Evolutionary conservation across 2,329 filamentous ascomycete genomes (phyloP), one percentile per base, ranked within the genome.

Genomic region (Monosporascus sp.): DNA sequence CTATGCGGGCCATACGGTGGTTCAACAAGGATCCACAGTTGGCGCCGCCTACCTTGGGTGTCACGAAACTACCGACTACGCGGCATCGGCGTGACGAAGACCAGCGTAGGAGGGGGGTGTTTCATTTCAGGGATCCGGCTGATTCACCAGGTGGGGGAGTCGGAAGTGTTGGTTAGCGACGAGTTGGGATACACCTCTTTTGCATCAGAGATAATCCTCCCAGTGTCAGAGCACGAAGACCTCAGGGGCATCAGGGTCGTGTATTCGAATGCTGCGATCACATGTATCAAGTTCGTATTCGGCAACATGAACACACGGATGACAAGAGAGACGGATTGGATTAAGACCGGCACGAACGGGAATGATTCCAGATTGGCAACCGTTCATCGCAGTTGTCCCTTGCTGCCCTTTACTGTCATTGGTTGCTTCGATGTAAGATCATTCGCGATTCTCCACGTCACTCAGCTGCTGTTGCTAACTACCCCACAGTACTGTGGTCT

Each of bases 381-480:
- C 37, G 22, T 31, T 38, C 14, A 16, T 5, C 37, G 51, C 7
- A 47, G 47, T 24, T 49, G 11, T 31, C 38, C 37, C 22, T 45
- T 38, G 51, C 26, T 34, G 5, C 46, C 51, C 9, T 52, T 52
- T 26, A 44, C 37, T 7, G n/a, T 52, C 11, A 44, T 49, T 17
- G 51, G 51, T 19, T 22, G 26, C 14, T 49, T 52, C 24, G 46
- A 52, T 38, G 51, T 49, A 49, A 24, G 46, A 17, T 38, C 3
- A 17, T 16, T 19, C 16, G 5, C 9, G 17, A 4, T 14, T 24
- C 20, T 49, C 27, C 17, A 5, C 19, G 7, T n/a, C 11, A 49
- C 36, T n/a, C 5, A n/a, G 36, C 17, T 16, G 17, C 34, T 38
- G 27, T 49, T 27, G 14, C 34, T 49, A 40, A 38, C 48, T 31